Evolutionary conservation across 1,284 basidiomycete genomes (phyloP), one percentile per base, ranked within the genome.

Genomic region (Pyrrhoderma noxium): DNA sequence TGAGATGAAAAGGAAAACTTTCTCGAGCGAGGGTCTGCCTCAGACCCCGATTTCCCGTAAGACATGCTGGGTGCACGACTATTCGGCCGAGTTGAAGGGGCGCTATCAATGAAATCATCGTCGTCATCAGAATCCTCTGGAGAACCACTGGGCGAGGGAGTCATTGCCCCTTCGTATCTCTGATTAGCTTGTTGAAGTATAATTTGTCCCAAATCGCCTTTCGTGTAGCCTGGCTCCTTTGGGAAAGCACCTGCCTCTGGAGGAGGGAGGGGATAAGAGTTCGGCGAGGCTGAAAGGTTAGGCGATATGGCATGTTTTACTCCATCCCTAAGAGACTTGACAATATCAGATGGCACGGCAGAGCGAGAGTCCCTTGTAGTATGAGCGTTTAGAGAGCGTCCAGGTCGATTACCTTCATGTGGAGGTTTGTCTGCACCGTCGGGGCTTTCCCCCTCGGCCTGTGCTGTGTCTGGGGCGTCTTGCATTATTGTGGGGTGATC

Each of bases 391-490:
- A 37, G 44, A 31, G 36, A 18, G 14, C 16, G 25, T 56, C 42
- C 56, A 48, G 51, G 53, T 53, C 41, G 59, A 57, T 48, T 53
- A 47, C 59, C 60, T 58, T 58, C 64, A 65, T 70, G 72, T 60
- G 75, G 74, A 44, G 77, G 76, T 74, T 77, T 79, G 65, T 82
- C 80, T 61, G 77, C 70, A 51, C 73, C 69, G 61, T 83, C 79
- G 47, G 72, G 67, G 51, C 72, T 70, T 57, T 82, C 80, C 54
- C 72, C 71, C 59, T 82, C 79, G 48, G 73, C 67, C 61, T 76
- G 74, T 22, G 76, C 60, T 40, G 79, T 69, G 56, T 81, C 76
- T 57, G 70, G 45, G 41, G 70, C 62, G 56, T 75, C 74, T 57
- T 65, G 65, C 42, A 65, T 61, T 54, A 22, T 40, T 65, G 61